Percentiles rank a stretch among this genome's conserved stretches.
phyloP scores from a whole-genome alignment of 768 basidiomycete genomes.

The Suillus bovinus region DNA sequence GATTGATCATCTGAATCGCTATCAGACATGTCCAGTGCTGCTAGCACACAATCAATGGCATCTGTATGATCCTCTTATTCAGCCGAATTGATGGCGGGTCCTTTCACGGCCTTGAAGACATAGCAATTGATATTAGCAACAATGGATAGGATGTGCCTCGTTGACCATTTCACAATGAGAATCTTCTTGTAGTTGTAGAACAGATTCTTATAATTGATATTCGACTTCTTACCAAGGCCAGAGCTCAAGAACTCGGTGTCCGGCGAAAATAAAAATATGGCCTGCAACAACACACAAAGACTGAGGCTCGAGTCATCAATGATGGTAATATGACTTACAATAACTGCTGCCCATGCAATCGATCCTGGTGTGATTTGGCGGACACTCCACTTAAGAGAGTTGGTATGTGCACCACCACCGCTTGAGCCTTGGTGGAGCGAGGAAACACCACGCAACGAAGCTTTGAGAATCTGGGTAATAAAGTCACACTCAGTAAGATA shows the following conservation, averaged over 20 bases:
- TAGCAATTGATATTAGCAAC: background rate
- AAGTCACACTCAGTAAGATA: too few relatives aligned
- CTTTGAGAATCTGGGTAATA: too few relatives aligned
- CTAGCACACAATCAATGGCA: constrained; percentile 1
- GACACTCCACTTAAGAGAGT: background rate
- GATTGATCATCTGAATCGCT: too few relatives aligned
- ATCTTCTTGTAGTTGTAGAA: constrained; percentile 2
- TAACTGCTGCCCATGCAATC: background rate
- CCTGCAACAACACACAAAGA: background rate
- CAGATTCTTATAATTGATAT: background rate
- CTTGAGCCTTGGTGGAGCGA: background rate
- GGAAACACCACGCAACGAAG: background rate
- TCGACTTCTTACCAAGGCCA: background rate
- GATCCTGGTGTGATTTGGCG: background rate
- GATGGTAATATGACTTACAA: too few relatives aligned
- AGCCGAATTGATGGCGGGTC: background rate
- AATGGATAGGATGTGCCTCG: too few relatives aligned
- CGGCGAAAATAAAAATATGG: background rate
- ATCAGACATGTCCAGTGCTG: too few relatives aligned
- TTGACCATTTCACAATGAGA: background rate
- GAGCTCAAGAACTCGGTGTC: background rate
- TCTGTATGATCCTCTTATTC: background rate
- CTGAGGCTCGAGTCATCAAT: too few relatives aligned
- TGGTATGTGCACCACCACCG: background rate
- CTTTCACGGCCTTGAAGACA: too few relatives aligned